Evolutionary conservation across 768 basidiomycete genomes (phyloP), one percentile per base, ranked within the genome.

Genomic region (Boletus subparvulus): DNA sequence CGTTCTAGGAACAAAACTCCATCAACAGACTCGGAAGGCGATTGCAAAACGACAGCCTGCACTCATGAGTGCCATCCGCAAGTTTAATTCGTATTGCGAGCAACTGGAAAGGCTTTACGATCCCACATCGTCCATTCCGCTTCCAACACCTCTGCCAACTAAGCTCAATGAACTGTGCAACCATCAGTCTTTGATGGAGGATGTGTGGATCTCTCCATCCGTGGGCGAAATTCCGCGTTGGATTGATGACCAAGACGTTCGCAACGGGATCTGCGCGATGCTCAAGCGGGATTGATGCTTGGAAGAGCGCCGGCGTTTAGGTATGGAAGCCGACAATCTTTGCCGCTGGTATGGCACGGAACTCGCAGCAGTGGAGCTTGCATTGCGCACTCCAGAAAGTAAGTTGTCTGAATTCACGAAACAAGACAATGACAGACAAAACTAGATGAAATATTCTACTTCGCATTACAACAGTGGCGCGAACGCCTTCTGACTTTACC

Each of bases 321-420:
- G 59, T 0, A 3, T 36, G 0, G 74, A 77, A 52, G 67, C 70
- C 0, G 67, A 75, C 42, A 75, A 78, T 26, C 58, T 78, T 0
- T 73, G 69, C 28, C 43, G 55, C 0, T 78, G 75, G 75, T 76
- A 69, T 54, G 61, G 68, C 0, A 40, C 54, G 5, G 73, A 77
- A 48, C 50, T 77, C 0, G 39, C 51, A 0, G 64, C 68, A 0
- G 50, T 75, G 1, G 70, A 68, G 28, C 55, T 59, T 10, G 35
- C 32, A 11, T 33, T 33, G 32, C 32, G 11, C 32, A 33, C 32
- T 11, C 32, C 10, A 10, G 32, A 33, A 11, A 33, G 32, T 33
- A 33, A 11, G 32, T 11, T 33, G 10, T 33, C 9, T 33, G 10
- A 33, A 33, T 10, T 33, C 32, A 33, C 11, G 32, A 11, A 33